These are phyloP conservation scores for Aspergillus asperescens DNA, from an alignment of 495 filamentous ascomycete genomes.

Conservation along the genomic window DNA sequence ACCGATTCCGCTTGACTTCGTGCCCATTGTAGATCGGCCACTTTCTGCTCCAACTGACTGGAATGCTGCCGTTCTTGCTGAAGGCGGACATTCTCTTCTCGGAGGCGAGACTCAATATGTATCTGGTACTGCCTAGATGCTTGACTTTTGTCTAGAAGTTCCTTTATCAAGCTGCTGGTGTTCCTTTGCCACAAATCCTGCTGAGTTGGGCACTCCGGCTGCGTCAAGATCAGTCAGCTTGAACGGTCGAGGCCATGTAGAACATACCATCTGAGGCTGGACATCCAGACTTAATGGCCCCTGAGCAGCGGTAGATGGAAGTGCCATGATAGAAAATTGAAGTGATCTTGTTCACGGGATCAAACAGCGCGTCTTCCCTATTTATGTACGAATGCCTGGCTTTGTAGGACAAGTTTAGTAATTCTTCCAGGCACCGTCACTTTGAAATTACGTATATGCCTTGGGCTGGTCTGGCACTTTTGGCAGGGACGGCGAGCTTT, in stretches of 20 bases:
- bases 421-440: no score
- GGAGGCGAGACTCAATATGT: background rate
- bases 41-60: background rate
- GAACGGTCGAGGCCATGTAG: background rate
- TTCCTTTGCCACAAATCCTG: background rate
- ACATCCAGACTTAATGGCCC: background rate
- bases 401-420: no score
- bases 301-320: background rate
- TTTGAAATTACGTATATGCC: no score
- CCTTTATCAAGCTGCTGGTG: slow-evolving; percentile 2
- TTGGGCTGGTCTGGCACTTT: no score
- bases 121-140: background rate
- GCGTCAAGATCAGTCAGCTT: background rate
- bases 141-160: background rate
- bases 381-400: no score
- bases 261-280: background rate
- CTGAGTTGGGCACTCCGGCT: background rate
- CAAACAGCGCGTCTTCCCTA: background rate
- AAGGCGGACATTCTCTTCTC: background rate
- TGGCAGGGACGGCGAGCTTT: no score
- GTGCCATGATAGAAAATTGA: background rate
- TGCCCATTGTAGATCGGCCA: slow-evolving; percentile 1
- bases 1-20: background rate
- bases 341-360: background rate
- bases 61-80: background rate